A percentile compares a stretch with the other conserved stretches of the same genome.
phyloP scores from a whole-genome alignment of 2,329 filamentous ascomycete genomes.

The Phyllachora maydis region DNA sequence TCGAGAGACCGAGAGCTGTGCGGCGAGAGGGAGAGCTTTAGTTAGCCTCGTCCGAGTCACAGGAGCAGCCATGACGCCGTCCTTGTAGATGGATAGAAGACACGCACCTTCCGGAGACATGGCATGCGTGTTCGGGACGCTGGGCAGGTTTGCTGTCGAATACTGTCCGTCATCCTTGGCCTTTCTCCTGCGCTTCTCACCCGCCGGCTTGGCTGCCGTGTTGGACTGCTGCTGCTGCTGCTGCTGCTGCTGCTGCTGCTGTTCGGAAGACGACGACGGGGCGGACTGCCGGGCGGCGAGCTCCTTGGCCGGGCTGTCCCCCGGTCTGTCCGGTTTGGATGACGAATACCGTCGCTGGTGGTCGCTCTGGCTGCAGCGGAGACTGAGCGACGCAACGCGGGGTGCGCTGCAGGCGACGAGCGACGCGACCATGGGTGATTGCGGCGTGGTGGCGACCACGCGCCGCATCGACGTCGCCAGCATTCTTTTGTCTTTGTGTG shows the following conservation, averaged over 20 bases:
- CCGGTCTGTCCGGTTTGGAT: conserved; percentile 40
- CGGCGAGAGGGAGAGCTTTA: conserved; percentile 7
- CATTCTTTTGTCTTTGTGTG: no score
- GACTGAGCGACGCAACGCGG: conserved; percentile 12
- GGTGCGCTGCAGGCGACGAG: conserved; percentile 19
- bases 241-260: no score
- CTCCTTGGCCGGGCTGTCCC: conserved; percentile 30
- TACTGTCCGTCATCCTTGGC: conserved; percentile 27
- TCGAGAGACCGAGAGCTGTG: conserved; percentile 74
- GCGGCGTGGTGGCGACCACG: conserved; percentile 24
- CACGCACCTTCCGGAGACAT: conserved; percentile 43
- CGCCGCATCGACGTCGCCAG: conserved; percentile 34
- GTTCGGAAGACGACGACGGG: conserved; percentile 25
- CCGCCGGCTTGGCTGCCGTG: conserved; percentile 18
- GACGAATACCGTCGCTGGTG: conserved; percentile 37
- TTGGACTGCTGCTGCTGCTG: conserved; percentile 17
- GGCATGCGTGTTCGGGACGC: conserved; percentile 56
- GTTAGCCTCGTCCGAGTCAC: conserved; percentile 2
- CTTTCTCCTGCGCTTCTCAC: conserved; percentile 38
- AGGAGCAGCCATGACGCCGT: neutral
- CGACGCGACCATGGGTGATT: conserved; percentile 20
- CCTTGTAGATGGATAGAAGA: no score
- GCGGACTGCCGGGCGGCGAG: conserved; percentile 27
- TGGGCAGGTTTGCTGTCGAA: conserved; percentile 38
- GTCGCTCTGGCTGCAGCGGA: conserved; percentile 14